Evolutionary conservation across 148 eudicot genomes (phyloP).

Genomic region (Heliamphora exappendiculata): DNA sequence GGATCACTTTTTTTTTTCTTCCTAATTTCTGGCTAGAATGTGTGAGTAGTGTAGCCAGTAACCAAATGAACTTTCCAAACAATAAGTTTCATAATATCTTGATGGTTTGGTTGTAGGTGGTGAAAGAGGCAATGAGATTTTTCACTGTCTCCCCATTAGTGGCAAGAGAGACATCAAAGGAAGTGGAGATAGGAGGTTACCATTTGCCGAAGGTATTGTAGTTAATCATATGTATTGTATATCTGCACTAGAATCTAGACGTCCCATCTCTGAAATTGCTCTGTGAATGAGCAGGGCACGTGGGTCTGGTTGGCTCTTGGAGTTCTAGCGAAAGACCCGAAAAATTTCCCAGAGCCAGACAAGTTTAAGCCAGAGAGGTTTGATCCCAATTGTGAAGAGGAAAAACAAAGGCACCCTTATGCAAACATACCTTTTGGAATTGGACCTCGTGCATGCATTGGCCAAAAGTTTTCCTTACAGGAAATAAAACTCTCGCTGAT

Average conservation of each 20-base stretch:
- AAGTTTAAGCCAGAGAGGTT: conserved; percentile 88
- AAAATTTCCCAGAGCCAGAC: conserved; percentile 77
- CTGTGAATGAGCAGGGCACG: conserved; percentile 53
- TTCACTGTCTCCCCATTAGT: conserved; percentile 77
- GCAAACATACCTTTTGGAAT: conserved; percentile 93
- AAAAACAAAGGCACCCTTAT: conserved; percentile 83
- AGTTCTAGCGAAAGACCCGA: conserved; percentile 81
- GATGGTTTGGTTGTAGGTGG: conserved; percentile 40
- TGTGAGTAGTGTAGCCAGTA: too few species aligned
- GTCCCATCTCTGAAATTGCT: not conserved
- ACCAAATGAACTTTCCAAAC: too few species aligned
- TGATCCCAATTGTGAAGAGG: conserved; percentile 62
- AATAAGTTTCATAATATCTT: not conserved
- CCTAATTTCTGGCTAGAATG: too few species aligned
- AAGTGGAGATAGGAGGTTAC: conserved; percentile 80
- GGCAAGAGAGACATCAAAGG: conserved; percentile 72
- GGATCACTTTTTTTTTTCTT: not conserved
- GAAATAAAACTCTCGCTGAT: conserved; percentile 73
- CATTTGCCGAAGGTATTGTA: conserved; percentile 61
- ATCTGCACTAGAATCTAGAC: not conserved
- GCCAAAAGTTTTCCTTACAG: conserved; percentile 79
- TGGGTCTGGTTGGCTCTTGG: conserved; percentile 96
- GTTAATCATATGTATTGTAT: too few species aligned
- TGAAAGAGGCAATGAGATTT: conserved; percentile 90
- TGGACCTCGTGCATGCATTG: conserved; percentile 90